These are phyloP conservation scores for Scytalidium lignicola DNA, from an alignment of 2,329 filamentous ascomycete species.

Conservation along the genomic window DNA sequence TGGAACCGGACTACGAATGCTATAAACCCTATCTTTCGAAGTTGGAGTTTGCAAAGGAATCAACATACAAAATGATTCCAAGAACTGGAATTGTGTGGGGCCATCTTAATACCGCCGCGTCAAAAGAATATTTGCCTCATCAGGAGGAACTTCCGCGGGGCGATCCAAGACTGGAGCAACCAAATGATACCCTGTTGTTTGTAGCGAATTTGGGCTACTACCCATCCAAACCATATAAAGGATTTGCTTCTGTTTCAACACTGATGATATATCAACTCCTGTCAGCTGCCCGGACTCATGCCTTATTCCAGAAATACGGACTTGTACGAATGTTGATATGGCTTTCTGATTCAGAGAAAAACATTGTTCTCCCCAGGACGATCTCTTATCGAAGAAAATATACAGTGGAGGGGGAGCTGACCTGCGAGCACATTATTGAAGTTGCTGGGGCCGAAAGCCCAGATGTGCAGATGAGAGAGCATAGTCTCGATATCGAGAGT, in stretches of 20 bases:
- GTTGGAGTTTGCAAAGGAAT: slow-evolving; percentile 45
- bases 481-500: slow-evolving; percentile 43
- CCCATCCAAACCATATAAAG: slow-evolving; percentile 43
- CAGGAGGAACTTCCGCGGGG: slow-evolving; percentile 39
- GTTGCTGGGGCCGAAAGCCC: slow-evolving; percentile 38
- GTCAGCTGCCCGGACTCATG: slow-evolving; percentile 49
- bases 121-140: slow-evolving; percentile 45
- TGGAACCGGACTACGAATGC: slow-evolving; percentile 62
- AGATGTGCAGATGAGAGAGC: slow-evolving; percentile 35
- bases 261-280: slow-evolving; percentile 60
- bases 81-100: slow-evolving; percentile 56
- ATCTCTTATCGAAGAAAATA: slow-evolving; percentile 50
- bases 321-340: slow-evolving; percentile 75
- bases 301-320: slow-evolving; percentile 69
- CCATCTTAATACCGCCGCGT: slow-evolving; percentile 51
- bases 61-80: slow-evolving; percentile 43
- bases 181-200: slow-evolving; percentile 71
- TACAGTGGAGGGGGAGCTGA: slow-evolving; percentile 55
- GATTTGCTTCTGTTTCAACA: slow-evolving; percentile 50
- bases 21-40: slow-evolving; percentile 59
- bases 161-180: slow-evolving; percentile 33
- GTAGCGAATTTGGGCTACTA: slow-evolving; percentile 59
- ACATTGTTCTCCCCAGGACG: slow-evolving; percentile 53
- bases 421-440: slow-evolving; percentile 54
- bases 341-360: slow-evolving; percentile 56